phyloP scores from a whole-genome alignment of 768 basidiomycete genomes.

The Phylloporus sp. region DNA sequence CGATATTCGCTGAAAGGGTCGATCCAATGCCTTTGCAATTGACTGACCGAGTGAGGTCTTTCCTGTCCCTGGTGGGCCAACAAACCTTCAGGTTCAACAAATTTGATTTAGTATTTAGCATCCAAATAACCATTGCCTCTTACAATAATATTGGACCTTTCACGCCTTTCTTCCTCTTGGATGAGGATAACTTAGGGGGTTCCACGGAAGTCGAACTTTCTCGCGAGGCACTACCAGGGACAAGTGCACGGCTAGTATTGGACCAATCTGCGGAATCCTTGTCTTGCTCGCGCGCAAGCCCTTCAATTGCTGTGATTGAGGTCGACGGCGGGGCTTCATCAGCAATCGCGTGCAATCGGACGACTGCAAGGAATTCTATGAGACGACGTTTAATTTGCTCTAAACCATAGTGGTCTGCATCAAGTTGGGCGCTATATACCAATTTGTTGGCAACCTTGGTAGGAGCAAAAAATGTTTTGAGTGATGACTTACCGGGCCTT shows the following conservation, averaged over 20 bases:
- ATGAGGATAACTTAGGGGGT: neutral
- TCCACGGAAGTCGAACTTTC: conserved; percentile 6
- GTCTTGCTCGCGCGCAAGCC: conserved; percentile 15
- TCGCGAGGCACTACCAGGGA: conserved; percentile 15
- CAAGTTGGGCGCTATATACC: conserved; percentile 52
- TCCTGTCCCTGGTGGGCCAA: conserved; percentile 87
- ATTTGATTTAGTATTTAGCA: neutral
- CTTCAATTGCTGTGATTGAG: neutral
- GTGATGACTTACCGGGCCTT: conserved; percentile 47
- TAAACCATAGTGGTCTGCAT: conserved; percentile 87
- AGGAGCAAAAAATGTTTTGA: neutral
- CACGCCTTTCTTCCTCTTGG: conserved; percentile 37
- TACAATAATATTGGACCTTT: conserved; percentile 74
- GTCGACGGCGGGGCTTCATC: conserved; percentile 11
- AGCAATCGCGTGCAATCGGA: conserved; percentile 46
- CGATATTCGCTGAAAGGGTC: conserved; percentile 90
- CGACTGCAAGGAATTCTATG: conserved; percentile 88
- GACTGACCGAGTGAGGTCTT: conserved; percentile 91
- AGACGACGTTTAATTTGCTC: conserved; percentile 89
- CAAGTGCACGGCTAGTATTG: conserved; percentile 21
- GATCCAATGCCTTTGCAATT: conserved; percentile 72
- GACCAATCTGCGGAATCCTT: conserved; percentile 19
- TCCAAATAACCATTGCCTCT: conserved; percentile 12
- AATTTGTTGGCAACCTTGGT: neutral
- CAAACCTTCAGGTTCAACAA: conserved; percentile 47